Percentiles rank a stretch among this genome's conserved stretches.
phyloP scores from a whole-genome alignment of 2,329 filamentous ascomycete species.

The Nothophoma quercina region DNA sequence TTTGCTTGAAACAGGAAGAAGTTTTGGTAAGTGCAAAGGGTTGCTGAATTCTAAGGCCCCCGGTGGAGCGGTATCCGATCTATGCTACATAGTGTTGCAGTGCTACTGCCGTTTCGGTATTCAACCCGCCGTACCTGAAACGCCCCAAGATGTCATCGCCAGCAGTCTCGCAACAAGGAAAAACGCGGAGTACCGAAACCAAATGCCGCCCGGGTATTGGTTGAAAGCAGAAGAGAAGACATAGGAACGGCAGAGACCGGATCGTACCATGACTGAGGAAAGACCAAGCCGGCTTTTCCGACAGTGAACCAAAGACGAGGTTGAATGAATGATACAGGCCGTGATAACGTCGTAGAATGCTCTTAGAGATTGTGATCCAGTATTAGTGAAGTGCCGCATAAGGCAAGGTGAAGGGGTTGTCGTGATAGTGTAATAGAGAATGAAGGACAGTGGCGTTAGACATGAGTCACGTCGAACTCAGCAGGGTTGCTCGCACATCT shows the following conservation, averaged over 20 bases:
- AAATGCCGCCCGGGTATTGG: constrained; percentile 40
- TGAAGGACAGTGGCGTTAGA: constrained; percentile 17
- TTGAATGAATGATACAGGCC: constrained; percentile 25
- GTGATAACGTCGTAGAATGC: constrained; percentile 31
- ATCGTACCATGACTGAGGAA: constrained; percentile 17
- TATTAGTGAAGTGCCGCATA: constrained; percentile 34
- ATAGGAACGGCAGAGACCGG: constrained; percentile 11
- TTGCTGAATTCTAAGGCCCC: constrained; percentile 33
- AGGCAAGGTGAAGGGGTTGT: constrained; percentile 18
- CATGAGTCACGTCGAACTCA: constrained; percentile 24
- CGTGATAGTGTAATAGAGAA: constrained; percentile 15
- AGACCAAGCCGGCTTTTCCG: constrained; percentile 8
- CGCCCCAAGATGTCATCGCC: constrained; percentile 28
- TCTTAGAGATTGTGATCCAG: constrained; percentile 1
- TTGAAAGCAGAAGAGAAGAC: constrained; percentile 28
- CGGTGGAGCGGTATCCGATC: constrained; percentile 32
- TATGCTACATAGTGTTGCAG: constrained; percentile 34
- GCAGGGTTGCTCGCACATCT: constrained; percentile 53
- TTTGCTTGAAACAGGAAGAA: constrained; percentile 12
- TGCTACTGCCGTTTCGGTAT: constrained; percentile 26
- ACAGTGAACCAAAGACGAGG: not conserved
- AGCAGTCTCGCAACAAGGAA: constrained; percentile 20
- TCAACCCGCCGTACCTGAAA: constrained; percentile 36
- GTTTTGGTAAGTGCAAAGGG: constrained; percentile 19
- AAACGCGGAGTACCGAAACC: constrained; percentile 28